Evolutionary conservation across 2,329 filamentous ascomycete species (phyloP), one percentile per base, ranked within the genome.

Genomic region (Penicillium crustosum): DNA sequence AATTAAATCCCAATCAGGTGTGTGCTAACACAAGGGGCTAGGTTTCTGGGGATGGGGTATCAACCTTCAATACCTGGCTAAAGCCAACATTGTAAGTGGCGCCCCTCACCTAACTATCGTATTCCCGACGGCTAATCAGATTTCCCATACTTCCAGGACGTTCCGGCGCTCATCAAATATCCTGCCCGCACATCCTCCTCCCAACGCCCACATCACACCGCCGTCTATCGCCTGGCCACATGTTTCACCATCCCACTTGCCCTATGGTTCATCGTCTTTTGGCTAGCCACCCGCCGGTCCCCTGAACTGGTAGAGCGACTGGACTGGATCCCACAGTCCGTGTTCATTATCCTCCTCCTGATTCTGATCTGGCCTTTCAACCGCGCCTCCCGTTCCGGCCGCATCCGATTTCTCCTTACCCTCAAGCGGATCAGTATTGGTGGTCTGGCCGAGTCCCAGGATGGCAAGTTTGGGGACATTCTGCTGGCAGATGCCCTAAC

Each of bases 401-500:
- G 93, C 42, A 83, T 84, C 51, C 86, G 91, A 1, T 89, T 96
- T 43, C 83, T 95, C 47, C 77, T 84, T 12, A 93, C 87, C 0
- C 79, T 97, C 44, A 86, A 86, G 60, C 88, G 94, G 56, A 86
- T 97, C 60, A 86, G 85, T 66, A 79, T 97, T 43, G 94, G 94
- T 25, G 93, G 93, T 0, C 82, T 99, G 25, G 93, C 94, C 15
- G 88, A 93, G 75, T 81, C 90, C 0, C 85, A 90, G 66, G 90
- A 97, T 74, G 92, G 93, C 54, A 96, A 96, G 71, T 97, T 97
- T 69, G 93, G 91, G 55, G 94, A 99, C 72, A 89, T 97, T 52
- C 78, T 99, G 58, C 85, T 99, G 19, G 93, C 94, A 35, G 94
- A 99, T 82, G 93, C 92, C 55, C 78, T 97, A 66, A 99, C 94